Evolutionary conservation across 2,329 filamentous ascomycete genomes (phyloP).

Genomic region (Aspergillus sp.): DNA sequence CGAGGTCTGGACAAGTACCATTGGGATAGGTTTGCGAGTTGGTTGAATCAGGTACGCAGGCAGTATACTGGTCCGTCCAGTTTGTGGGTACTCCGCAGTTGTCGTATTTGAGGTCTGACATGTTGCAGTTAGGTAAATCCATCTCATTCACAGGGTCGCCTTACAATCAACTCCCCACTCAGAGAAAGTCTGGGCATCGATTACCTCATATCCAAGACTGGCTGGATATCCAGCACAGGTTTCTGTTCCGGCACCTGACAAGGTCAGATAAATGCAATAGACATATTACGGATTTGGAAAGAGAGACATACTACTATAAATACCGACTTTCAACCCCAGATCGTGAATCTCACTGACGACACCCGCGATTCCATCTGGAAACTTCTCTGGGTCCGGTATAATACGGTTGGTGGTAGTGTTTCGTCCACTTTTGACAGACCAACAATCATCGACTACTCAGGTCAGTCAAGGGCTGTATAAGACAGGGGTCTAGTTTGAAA

Average conservation of each 20-base stretch:
- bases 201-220: conserved; percentile 51
- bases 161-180: conserved; percentile 55
- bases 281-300: no score
- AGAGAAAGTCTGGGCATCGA: conserved; percentile 56
- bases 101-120: conserved; percentile 52
- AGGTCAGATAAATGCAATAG: background rate
- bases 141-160: background rate
- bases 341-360: conserved; percentile 51
- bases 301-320: conserved; percentile 48
- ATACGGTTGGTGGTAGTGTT: conserved; percentile 42
- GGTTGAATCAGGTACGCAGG: conserved; percentile 37
- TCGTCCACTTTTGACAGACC: conserved; percentile 42
- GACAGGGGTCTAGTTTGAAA: background rate
- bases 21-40: conserved; percentile 33
- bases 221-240: conserved; percentile 57
- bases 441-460: conserved; percentile 56
- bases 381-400: conserved; percentile 46
- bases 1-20: conserved; percentile 35
- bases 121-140: conserved; percentile 1
- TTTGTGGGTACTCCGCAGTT: conserved; percentile 45
- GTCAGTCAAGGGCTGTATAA: background rate
- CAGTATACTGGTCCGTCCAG: conserved; percentile 35
- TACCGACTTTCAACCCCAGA: conserved; percentile 58
- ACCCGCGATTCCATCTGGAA: conserved; percentile 55
- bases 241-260: conserved; percentile 25